Evolutionary conservation across 768 basidiomycete genomes (phyloP), one percentile per base, ranked within the genome.

Genomic region (Clavaria fumosa): DNA sequence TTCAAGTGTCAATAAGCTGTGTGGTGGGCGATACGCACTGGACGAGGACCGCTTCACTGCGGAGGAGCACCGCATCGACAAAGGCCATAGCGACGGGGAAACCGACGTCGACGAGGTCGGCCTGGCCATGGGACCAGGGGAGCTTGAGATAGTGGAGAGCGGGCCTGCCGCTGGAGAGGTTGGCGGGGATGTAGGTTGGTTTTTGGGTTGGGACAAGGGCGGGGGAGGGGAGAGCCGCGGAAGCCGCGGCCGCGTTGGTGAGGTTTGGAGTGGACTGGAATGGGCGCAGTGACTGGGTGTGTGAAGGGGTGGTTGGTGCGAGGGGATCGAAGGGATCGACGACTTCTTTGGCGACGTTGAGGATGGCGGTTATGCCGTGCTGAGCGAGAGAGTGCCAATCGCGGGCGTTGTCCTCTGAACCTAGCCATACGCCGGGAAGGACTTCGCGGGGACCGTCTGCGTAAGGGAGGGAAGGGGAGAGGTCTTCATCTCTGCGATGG

Each of bases 321-420:
- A 14, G 9, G 19, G 62, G 45, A 49, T 81, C 77, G 49, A 83
- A 73, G 35, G 77, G 72, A n/a, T 72, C 72, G 31, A 65, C 53
- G 44, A 95, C 83, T 55, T 95, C 89, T 61, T 91, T 89, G 32
- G 89, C 89, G 23, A 93, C 90, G 54, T 93, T 91, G 56, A 93
- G 70, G 15, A 93, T 70, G 31, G 80, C 73, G 43, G 67, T 72
- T 51, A 91, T 88, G 26, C 78, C 72, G 23, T 75, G 70, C 36
- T 79, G 69, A 17, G 72, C 50, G 41, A 91, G 73, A 19, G 65
- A 63, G 28, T 61, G 62, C 76, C 81, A 84, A 56, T 91, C 81
- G 41, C 76, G 72, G 31, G 82, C 86, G 47, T 91, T 90, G 57
- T 89, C 86, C 55, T 91, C 86, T 39, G 83, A 83, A 45, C 89